Evolutionary conservation across 2,329 filamentous ascomycete species (phyloP).

Genomic region (Fusarium pseudonygamai): DNA sequence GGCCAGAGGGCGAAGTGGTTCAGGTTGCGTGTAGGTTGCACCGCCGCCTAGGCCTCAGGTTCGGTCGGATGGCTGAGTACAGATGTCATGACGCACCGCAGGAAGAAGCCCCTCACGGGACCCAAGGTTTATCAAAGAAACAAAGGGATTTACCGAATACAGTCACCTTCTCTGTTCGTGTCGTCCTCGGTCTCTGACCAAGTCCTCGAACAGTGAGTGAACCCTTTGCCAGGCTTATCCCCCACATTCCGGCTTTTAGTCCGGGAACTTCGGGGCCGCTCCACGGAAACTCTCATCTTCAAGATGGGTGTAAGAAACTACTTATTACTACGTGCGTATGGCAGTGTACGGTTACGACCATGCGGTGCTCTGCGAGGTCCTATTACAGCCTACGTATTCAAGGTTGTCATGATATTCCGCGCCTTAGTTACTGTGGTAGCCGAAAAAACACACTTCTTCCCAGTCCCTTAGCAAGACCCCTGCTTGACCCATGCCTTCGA

Average conservation of each 20-base stretch:
- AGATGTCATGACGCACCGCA: constrained; percentile 11
- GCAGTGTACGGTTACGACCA: constrained; percentile 8
- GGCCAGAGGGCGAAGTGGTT: constrained; percentile 1
- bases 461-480: background rate
- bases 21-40: constrained; percentile 9
- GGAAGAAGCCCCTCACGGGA: background rate
- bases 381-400: background rate
- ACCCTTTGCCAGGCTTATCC: background rate
- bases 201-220: background rate
- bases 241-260: constrained; percentile 21
- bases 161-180: background rate
- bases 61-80: constrained; percentile 19
- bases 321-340: background rate
- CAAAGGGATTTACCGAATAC: background rate
- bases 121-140: background rate
- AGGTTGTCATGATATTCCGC: background rate
- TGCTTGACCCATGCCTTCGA: background rate
- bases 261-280: constrained; percentile 19
- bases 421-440: background rate
- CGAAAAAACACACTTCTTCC: background rate
- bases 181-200: background rate
- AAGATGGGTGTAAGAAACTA: background rate
- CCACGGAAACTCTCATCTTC: background rate
- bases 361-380: background rate
- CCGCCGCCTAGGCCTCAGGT: constrained; percentile 16